phyloP scores from a whole-genome alignment of 2,329 filamentous ascomycete species.

The Fusarium multiceps region DNA sequence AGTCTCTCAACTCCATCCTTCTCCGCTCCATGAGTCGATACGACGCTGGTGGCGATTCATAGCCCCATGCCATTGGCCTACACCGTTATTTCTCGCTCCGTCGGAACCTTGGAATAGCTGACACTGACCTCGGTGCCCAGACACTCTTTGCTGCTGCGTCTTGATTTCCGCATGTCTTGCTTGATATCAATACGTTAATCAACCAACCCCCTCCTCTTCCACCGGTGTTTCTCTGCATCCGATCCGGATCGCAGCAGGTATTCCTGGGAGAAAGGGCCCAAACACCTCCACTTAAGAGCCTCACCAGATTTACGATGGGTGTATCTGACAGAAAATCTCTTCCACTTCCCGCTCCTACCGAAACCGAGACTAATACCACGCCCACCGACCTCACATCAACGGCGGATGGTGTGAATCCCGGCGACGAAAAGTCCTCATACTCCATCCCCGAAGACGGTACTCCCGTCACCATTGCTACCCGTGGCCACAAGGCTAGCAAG shows the following conservation, averaged over 20 bases:
- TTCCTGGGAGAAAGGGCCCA: constrained; percentile 37
- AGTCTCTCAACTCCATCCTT: constrained; percentile 25
- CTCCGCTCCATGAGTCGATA: constrained; percentile 33
- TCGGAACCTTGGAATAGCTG: constrained; percentile 32
- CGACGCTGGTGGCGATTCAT: constrained; percentile 50
- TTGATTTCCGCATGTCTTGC: constrained; percentile 48
- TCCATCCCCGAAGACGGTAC: constrained; percentile 88
- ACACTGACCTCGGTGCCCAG: constrained; percentile 41
- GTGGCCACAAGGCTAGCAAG: constrained; percentile 66
- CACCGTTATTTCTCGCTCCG: constrained; percentile 23
- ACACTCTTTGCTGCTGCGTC: constrained; percentile 34
- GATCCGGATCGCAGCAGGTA: constrained; percentile 33
- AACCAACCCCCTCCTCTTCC: constrained; percentile 33
- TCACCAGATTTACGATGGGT: constrained; percentile 61
- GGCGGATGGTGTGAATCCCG: constrained; percentile 74
- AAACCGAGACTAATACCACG: constrained; percentile 72
- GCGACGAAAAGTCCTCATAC: constrained; percentile 78
- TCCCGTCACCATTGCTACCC: constrained; percentile 90
- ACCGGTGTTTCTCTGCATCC: constrained; percentile 32
- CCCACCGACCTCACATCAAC: constrained; percentile 66
- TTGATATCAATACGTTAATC: constrained; percentile 44
- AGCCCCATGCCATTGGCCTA: constrained; percentile 37
- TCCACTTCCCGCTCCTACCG: constrained; percentile 82
- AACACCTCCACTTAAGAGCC: constrained; percentile 32
- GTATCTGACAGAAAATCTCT: constrained; percentile 67